A percentile compares a stretch with the other conserved stretches of the same genome.
Conservation (phyloP, 116 monocot genomes). For the Cymodocea nodosa region DNA sequence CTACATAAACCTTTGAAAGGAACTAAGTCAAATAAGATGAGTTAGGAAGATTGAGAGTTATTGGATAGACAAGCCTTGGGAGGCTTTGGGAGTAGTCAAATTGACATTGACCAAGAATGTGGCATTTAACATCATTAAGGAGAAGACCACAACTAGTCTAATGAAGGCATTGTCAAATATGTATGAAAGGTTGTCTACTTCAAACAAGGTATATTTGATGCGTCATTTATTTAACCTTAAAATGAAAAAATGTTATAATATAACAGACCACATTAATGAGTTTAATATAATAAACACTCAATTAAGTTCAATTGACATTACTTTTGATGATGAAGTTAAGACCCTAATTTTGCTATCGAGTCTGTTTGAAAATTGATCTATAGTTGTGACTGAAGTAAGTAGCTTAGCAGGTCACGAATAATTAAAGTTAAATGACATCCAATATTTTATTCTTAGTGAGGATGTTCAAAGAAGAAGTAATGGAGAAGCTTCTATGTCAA, state of each 20-base stretch:
- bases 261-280: not conserved
- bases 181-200: not conserved
- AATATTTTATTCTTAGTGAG: too few species aligned
- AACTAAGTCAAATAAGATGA: not conserved
- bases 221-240: too few species aligned
- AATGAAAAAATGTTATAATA: not conserved
- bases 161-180: not conserved
- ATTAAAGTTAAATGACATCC: too few species aligned
- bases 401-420: too few species aligned
- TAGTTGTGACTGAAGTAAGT: too few species aligned
- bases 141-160: not conserved
- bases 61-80: too few species aligned
- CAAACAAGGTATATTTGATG: conserved; percentile 2
- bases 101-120: not conserved
- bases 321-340: not conserved
- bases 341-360: not conserved
- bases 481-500: too few species aligned
- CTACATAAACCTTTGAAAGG: too few species aligned
- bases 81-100: not conserved
- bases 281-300: not conserved
- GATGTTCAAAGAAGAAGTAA: too few species aligned
- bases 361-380: not conserved
- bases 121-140: not conserved
- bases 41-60: not conserved
- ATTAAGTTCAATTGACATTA: not conserved